These are phyloP conservation scores for Atkinsonella texensis DNA, from an alignment of 2,329 filamentous ascomycete genomes.

Conservation along the genomic window DNA sequence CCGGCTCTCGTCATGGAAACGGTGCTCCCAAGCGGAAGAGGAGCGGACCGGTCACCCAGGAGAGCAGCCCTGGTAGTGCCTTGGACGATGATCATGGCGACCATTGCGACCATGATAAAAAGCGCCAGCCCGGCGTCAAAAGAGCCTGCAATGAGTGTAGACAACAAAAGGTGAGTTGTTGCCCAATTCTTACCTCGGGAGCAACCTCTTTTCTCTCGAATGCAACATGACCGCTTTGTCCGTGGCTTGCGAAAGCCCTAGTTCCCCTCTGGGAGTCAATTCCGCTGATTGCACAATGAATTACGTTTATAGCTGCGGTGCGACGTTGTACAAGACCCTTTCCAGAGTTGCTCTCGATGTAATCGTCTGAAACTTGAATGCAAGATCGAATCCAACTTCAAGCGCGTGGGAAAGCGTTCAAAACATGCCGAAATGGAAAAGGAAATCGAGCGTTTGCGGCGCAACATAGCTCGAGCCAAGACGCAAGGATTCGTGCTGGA, in stretches of 20 bases:
- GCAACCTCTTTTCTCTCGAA: not conserved
- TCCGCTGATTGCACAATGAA: not conserved
- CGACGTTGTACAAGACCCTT: conserved; percentile 73
- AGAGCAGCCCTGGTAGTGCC: conserved; percentile 48
- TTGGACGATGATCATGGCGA: conserved; percentile 34
- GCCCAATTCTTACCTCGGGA: not conserved
- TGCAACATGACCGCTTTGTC: not conserved
- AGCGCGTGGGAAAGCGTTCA: conserved; percentile 69
- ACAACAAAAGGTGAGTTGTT: conserved; percentile 61
- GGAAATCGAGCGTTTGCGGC: conserved; percentile 59
- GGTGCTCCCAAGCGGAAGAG: conserved; percentile 45
- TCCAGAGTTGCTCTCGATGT: conserved; percentile 66
- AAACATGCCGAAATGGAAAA: conserved; percentile 81
- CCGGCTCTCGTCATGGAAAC: conserved; percentile 39
- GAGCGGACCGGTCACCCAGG: conserved; percentile 35
- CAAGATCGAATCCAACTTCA: conserved; percentile 82
- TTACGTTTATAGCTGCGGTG: conserved; percentile 53
- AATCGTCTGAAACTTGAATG: conserved; percentile 69
- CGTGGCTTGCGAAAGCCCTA: no score
- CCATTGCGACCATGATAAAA: conserved; percentile 42
- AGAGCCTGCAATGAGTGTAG: conserved; percentile 76
- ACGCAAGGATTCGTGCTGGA: conserved; percentile 44
- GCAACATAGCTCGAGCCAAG: conserved; percentile 48
- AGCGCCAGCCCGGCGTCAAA: conserved; percentile 58
- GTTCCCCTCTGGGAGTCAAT: no score